phyloP scores from a whole-genome alignment of 1,284 basidiomycete genomes.

The Stygiomarasmius scandens region DNA sequence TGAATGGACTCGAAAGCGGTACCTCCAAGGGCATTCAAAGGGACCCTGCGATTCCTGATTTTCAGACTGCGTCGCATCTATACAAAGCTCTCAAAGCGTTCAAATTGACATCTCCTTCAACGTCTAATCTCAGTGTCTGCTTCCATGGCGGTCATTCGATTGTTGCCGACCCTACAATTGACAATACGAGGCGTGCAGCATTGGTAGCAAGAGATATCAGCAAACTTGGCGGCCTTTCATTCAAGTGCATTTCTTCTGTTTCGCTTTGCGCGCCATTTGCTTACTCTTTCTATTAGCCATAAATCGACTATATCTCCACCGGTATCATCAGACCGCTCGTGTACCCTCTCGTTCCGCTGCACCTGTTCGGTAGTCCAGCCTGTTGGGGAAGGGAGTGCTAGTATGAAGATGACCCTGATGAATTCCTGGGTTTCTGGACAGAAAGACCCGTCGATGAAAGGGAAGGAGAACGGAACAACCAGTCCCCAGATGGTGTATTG shows the following conservation, averaged over 20 bases:
- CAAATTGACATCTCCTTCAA: background rate
- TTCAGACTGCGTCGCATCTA: slow-evolving; percentile 7
- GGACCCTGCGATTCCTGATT: slow-evolving; percentile 5
- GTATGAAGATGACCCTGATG: background rate
- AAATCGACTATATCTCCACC: background rate
- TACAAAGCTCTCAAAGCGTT: slow-evolving; percentile 3
- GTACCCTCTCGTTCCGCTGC: slow-evolving; percentile 1
- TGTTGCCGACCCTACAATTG: slow-evolving; percentile 5
- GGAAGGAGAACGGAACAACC: background rate
- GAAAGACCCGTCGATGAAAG: background rate
- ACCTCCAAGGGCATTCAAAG: background rate
- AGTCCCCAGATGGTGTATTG: background rate
- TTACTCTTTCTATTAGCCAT: background rate
- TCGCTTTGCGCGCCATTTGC: background rate
- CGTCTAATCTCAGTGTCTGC: background rate
- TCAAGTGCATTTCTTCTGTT: slow-evolving; percentile 6
- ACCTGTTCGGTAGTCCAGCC: background rate
- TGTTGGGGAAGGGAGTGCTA: background rate
- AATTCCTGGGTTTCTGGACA: background rate
- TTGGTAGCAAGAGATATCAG: slow-evolving; percentile 9
- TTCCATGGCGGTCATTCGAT: slow-evolving; percentile 10
- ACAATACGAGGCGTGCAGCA: slow-evolving; percentile 2
- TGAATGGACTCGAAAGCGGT: background rate
- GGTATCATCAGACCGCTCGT: background rate
- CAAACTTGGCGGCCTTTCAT: slow-evolving; percentile 4